Base-by-base conservation (phyloP, 1,139 yeast genomes). In the Lodderomyces beijingensis region DNA sequence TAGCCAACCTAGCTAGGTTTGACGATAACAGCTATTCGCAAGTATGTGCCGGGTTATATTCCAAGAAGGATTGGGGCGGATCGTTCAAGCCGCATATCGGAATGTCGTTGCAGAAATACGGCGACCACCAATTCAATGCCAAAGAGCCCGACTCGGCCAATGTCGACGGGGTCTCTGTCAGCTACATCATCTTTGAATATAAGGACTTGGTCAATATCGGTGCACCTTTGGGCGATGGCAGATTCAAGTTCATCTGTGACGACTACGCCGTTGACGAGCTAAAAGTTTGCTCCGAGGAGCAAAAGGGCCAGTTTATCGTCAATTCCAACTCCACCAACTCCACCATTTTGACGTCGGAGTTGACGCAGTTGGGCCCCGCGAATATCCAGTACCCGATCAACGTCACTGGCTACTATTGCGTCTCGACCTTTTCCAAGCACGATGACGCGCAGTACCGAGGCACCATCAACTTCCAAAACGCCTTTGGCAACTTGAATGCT, bases 391-490 rank as follows among this genome's bases (percentile, higher is more conserved):
- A 88, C 52, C 67, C 70, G 3, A 75, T 93, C 26, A 65, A 71
- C 40, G 66, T 69, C 36, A 86, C 97, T 1, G 97, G 97, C 3
- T 91, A 84, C 57, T 91, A 89, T 62, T 91, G 99, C 64, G 81
- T 91, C 18, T 78, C 88, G 2, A 82, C 94, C 0, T 76, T 65
- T 45, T 12, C 28, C 12, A 67, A 79, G 15, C 56, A 67, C 12
- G 51, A 55, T 27, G 47, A 50, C 4, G 53, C 54, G 22, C 62
- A 70, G 28, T 91, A 81, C 55, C 57, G 67, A 33, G 86, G 91
- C 9, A 60, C 62, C 16, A 80, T 83, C 26, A 79, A 79, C 49
- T 91, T 86, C 60, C 93, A 87, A 61, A 89, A 88, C 59, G 86
- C 97, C 3, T 91, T 74, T 59, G 98, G 98, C 35, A 76, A 85